These are phyloP conservation scores for Alternaria ventricosa DNA, from an alignment of 2,329 filamentous ascomycete genomes.

Conservation along the genomic window DNA sequence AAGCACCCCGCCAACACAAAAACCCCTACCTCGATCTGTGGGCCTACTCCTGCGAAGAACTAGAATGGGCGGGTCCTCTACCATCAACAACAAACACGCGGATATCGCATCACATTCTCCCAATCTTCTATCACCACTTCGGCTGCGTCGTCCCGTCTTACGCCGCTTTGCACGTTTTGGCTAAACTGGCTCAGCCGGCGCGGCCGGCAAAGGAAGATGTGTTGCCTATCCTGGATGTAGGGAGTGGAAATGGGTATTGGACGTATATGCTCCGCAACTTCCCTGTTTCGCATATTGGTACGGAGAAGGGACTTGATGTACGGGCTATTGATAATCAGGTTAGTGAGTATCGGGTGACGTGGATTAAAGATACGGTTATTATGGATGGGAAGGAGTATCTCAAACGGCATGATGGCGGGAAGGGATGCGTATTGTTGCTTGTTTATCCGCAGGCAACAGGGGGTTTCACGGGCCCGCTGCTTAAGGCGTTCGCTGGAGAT, in stretches of 20 bases:
- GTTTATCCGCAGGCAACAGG: slow-evolving; percentile 76
- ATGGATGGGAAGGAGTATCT: slow-evolving; percentile 68
- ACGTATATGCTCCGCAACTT: slow-evolving; percentile 73
- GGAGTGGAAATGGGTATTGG: slow-evolving; percentile 79
- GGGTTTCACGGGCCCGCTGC: slow-evolving; percentile 68
- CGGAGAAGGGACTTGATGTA: slow-evolving; percentile 62
- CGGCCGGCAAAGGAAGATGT: slow-evolving; percentile 44
- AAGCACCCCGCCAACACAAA: slow-evolving; percentile 54
- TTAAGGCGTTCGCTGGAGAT: slow-evolving; percentile 68
- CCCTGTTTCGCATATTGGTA: slow-evolving; percentile 64
- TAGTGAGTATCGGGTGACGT: slow-evolving; percentile 71
- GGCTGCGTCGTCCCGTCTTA: slow-evolving; percentile 74
- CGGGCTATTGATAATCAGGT: slow-evolving; percentile 71
- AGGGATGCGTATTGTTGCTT: slow-evolving; percentile 67
- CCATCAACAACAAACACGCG: slow-evolving; percentile 59
- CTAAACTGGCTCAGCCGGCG: slow-evolving; percentile 54
- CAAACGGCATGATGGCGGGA: slow-evolving; percentile 51
- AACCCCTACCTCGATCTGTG: slow-evolving; percentile 76
- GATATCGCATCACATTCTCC: slow-evolving; percentile 71
- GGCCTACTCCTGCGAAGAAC: slow-evolving; percentile 67
- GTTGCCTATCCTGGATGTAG: slow-evolving; percentile 68
- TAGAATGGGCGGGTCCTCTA: slow-evolving; percentile 71
- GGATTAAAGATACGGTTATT: slow-evolving; percentile 71
- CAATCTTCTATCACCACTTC: slow-evolving; percentile 80
- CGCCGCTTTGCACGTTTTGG: slow-evolving; percentile 68